These are phyloP conservation scores for Passalora sequoiae DNA, from an alignment of 2,329 filamentous ascomycete species.

Conservation along the genomic window DNA sequence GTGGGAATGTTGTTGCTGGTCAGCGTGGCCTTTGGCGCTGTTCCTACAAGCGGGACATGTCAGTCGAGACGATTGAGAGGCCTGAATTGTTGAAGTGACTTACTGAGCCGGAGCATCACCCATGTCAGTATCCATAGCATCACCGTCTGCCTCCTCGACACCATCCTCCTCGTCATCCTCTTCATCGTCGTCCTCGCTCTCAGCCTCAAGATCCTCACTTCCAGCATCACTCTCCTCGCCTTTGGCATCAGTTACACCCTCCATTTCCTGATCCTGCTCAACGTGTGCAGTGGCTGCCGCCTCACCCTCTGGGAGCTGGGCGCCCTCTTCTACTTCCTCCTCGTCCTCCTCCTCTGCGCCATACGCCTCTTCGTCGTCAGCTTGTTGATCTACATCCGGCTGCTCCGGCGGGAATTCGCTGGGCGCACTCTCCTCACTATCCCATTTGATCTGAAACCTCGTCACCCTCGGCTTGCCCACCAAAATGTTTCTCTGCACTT, in stretches of 20 bases:
- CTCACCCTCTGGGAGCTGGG: slow-evolving; percentile 47
- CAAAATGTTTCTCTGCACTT: slow-evolving; percentile 84
- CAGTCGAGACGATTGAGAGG: no score
- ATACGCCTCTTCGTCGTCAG: slow-evolving; percentile 79
- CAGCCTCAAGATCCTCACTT: slow-evolving; percentile 48
- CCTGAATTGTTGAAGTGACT: no score
- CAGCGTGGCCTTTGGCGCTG: slow-evolving; percentile 7
- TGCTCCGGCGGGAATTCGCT: slow-evolving; percentile 96
- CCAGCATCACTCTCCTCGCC: slow-evolving; percentile 61
- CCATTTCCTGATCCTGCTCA: slow-evolving; percentile 71
- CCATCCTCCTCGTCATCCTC: slow-evolving; percentile 35
- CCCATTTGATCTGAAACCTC: slow-evolving; percentile 98
- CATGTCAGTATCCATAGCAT: slow-evolving; percentile 30
- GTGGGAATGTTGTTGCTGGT: slow-evolving; percentile 17
- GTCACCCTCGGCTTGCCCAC: slow-evolving; percentile 97
- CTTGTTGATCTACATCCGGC: slow-evolving; percentile 81
- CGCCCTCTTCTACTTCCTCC: slow-evolving; percentile 60
- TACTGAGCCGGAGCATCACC: slow-evolving; percentile 22
- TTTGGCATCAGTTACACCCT: slow-evolving; percentile 58
- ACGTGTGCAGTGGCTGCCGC: slow-evolving; percentile 34
- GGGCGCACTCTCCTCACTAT: slow-evolving; percentile 93
- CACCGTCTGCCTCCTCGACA: slow-evolving; percentile 20
- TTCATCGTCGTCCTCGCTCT: slow-evolving; percentile 42
- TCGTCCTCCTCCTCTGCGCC: slow-evolving; percentile 77
- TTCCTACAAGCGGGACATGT: neutral